Evolutionary conservation across 176 grass and related monocot species (phyloP), one percentile per base, ranked within the genome.

Genomic region (Eremochloa ophiuroides): DNA sequence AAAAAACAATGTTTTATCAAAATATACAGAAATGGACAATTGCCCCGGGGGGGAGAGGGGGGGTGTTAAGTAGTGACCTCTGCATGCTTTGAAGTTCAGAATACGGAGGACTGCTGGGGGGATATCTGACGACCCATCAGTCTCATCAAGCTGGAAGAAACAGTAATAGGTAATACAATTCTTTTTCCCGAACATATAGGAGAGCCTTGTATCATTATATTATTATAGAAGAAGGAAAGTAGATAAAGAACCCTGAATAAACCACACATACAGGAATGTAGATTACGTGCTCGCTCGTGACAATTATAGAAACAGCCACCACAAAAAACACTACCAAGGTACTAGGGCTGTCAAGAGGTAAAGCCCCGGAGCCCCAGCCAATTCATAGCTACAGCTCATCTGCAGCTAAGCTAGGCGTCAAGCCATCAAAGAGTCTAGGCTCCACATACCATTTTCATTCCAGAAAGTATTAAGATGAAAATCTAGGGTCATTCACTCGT

Each of bases 41-140:
- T n/a, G n/a, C n/a, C n/a, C n/a, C n/a, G n/a, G 39, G 6, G 39
- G 39, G 60, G 17, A n/a, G n/a, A n/a, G 17, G 11, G 41, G 33
- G 3, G 18, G 6, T 6, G 3, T 35, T 6, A 51, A 38, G 35
- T n/a, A 63, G 25, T 44, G 51, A 94, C 95, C 95, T 94, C 95
- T 94, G 81, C 95, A 98, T 79, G 95, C 90, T 88, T 98, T 98
- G 82, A 81, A 90, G 51, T 98, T 94, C 47, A 98, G 95, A 82
- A 94, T 84, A 27, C 84, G 95, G 65, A 91, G 68, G 83, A 98
- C 86, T 66, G 92, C 90, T 83, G 92, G 88, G 14, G 95, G 95
- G 18, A 94, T 73, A 74, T 55, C 84, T 73, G 85, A 86, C 1
- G 95, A 94, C 16, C 95, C 95, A 75, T 98, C 92, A 30, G 88